These are phyloP conservation scores for Vigna reflexopilosa DNA, from an alignment of 306 rosid genomes.

Conservation along the genomic window DNA sequence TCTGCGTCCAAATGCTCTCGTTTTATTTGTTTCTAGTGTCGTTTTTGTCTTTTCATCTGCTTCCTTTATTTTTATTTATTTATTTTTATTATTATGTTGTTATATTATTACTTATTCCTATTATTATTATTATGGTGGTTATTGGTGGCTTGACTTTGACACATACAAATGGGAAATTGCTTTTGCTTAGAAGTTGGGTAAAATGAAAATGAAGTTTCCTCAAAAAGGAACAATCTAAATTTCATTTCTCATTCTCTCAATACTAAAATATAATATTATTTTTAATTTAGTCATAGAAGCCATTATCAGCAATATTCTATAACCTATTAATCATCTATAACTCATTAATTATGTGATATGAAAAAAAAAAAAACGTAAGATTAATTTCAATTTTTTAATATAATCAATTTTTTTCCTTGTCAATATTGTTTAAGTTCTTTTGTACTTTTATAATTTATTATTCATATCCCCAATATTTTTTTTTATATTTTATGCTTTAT, in stretches of 20 bases:
- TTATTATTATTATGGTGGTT: not conserved
- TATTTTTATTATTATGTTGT: too few relatives aligned
- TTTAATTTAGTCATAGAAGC: too few relatives aligned
- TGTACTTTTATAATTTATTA: too few relatives aligned
- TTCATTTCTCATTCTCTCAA: not conserved
- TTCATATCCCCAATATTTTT: too few relatives aligned
- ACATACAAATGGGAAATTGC: constrained; percentile 37
- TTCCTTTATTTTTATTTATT: not conserved
- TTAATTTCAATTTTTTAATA: too few relatives aligned
- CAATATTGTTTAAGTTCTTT: too few relatives aligned
- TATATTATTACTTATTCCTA: not conserved
- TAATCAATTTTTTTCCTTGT: not conserved
- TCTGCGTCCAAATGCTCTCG: constrained; percentile 38
- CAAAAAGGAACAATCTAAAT: not conserved
- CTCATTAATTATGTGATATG: too few relatives aligned
- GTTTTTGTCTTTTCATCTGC: constrained; percentile 28
- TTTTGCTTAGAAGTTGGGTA: constrained; percentile 39
- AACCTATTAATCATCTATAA: too few relatives aligned
- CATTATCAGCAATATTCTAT: too few relatives aligned
- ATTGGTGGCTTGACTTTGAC: constrained; percentile 41
- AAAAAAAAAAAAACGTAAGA: too few relatives aligned
- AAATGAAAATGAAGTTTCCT: not conserved
- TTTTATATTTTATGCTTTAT: too few relatives aligned
- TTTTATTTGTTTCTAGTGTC: constrained; percentile 31
- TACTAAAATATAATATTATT: too few relatives aligned